Evolutionary conservation across 2,329 filamentous ascomycete genomes (phyloP).

Genomic region (Colletotrichum falcatum): DNA sequence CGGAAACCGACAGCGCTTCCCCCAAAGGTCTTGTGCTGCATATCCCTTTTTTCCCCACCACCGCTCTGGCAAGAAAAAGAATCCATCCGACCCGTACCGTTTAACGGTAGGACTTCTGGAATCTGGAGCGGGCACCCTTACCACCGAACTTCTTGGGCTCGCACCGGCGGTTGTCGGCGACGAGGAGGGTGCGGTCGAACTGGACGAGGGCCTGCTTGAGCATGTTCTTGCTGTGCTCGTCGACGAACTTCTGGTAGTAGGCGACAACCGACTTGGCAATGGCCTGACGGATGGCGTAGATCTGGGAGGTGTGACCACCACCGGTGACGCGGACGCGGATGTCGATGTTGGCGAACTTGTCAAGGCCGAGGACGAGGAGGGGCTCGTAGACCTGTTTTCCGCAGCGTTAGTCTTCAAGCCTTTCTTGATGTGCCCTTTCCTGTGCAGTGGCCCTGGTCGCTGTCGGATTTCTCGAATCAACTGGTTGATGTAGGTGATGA

Average conservation of each 20-base stretch:
- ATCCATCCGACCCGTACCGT: slow-evolving; percentile 42
- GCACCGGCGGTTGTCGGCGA: slow-evolving; percentile 98
- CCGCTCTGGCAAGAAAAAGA: slow-evolving; percentile 26
- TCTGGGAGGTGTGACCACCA: slow-evolving; percentile 97
- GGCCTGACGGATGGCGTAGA: slow-evolving; percentile 98
- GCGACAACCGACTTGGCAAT: slow-evolving; percentile 96
- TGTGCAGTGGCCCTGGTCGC: not conserved
- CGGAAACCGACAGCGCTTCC: slow-evolving; percentile 42
- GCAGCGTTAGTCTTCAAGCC: slow-evolving; percentile 19
- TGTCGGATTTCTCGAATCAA: not conserved
- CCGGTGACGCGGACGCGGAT: slow-evolving; percentile 96
- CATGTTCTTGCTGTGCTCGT: slow-evolving; percentile 99
- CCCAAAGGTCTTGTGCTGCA: slow-evolving; percentile 39
- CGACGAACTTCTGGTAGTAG: slow-evolving; percentile 99
- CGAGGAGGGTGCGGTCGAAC: slow-evolving; percentile 97
- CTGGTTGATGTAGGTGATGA: not conserved
- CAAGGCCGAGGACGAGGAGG: slow-evolving; percentile 93
- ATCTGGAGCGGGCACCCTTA: slow-evolving; percentile 94
- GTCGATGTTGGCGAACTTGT: slow-evolving; percentile 97
- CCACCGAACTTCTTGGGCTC: slow-evolving; percentile 99
- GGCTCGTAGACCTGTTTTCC: slow-evolving; percentile 89
- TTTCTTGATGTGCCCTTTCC: not conserved
- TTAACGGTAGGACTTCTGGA: slow-evolving; percentile 99
- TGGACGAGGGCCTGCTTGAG: slow-evolving; percentile 96
- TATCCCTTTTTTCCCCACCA: slow-evolving; percentile 16